These are phyloP conservation scores for Lepidopterella palustris DNA, from an alignment of 495 filamentous ascomycete species.

Conservation along the genomic window DNA sequence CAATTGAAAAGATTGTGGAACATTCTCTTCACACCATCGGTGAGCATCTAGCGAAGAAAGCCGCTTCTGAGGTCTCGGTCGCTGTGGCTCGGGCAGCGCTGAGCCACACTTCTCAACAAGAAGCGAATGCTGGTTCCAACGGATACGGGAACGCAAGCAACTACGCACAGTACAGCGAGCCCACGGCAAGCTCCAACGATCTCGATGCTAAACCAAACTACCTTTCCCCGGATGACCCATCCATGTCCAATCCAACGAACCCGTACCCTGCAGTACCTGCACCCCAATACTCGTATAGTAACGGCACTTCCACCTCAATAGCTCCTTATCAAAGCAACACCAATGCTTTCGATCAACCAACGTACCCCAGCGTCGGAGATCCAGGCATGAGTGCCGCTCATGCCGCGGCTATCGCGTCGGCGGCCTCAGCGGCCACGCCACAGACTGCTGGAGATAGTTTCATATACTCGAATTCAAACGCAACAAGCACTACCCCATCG, in stretches of 20 bases:
- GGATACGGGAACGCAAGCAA: constrained; percentile 9
- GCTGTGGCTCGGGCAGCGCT: constrained; percentile 19
- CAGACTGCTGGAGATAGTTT: not conserved
- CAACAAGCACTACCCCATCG: not conserved
- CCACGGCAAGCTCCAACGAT: not conserved
- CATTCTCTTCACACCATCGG: constrained; percentile 18
- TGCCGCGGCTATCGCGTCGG: constrained; percentile 19
- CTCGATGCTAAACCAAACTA: not conserved
- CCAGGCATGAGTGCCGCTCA: constrained; percentile 18
- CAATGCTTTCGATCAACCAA: constrained; percentile 8
- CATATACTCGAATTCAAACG: not conserved
- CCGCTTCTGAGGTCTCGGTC: constrained; percentile 9
- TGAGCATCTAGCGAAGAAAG: constrained; percentile 20
- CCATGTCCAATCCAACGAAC: not conserved
- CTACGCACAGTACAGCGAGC: constrained; percentile 14
- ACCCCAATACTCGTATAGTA: constrained; percentile 10
- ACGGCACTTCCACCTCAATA: constrained; percentile 4
- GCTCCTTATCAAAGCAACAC: constrained; percentile 3
- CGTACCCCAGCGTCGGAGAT: constrained; percentile 13
- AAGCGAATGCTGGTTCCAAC: not conserved
- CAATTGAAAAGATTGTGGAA: constrained; percentile 22
- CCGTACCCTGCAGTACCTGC: constrained; percentile 5
- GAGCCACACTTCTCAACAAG: constrained; percentile 13
- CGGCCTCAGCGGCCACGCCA: not conserved
- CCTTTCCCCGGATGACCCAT: constrained; percentile 2